These are phyloP conservation scores for Plectosphaerella sp. DNA, from an alignment of 2,329 filamentous ascomycete genomes.

Conservation along the genomic window DNA sequence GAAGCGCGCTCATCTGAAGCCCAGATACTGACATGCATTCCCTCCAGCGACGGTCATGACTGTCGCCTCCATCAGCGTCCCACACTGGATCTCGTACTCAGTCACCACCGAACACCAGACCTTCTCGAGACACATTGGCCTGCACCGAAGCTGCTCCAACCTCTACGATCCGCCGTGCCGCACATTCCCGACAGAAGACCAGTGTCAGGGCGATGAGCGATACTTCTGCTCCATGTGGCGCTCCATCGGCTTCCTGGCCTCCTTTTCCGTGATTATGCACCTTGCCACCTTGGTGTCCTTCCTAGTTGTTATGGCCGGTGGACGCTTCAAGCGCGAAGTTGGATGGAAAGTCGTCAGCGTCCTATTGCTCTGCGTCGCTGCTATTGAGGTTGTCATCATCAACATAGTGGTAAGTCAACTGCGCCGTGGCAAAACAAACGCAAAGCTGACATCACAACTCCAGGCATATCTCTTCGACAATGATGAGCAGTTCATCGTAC, in stretches of 20 bases:
- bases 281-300: conserved; percentile 78
- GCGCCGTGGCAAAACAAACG: conserved; percentile 1
- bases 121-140: conserved; percentile 62
- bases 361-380: conserved; percentile 60
- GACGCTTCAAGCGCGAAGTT: conserved; percentile 71
- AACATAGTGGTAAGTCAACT: conserved; percentile 68
- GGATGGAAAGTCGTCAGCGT: conserved; percentile 76
- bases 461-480: conserved; percentile 81
- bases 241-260: conserved; percentile 81
- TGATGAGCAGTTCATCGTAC: conserved; percentile 74
- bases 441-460: not conserved
- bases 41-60: conserved; percentile 64
- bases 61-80: conserved; percentile 62
- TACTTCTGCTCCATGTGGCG: conserved; percentile 93
- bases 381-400: conserved; percentile 73
- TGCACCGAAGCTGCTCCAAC: conserved; percentile 77
- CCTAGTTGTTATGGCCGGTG: conserved; percentile 70
- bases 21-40: conserved; percentile 21
- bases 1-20: not conserved
- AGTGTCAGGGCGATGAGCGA: conserved; percentile 62
- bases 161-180: conserved; percentile 56
- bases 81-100: conserved; percentile 66
- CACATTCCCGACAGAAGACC: conserved; percentile 61
- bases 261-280: conserved; percentile 76
- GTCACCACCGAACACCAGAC: conserved; percentile 44